Conservation (phyloP, 805 yeast genomes). For the Schizosaccharomyces japonicus region DNA sequence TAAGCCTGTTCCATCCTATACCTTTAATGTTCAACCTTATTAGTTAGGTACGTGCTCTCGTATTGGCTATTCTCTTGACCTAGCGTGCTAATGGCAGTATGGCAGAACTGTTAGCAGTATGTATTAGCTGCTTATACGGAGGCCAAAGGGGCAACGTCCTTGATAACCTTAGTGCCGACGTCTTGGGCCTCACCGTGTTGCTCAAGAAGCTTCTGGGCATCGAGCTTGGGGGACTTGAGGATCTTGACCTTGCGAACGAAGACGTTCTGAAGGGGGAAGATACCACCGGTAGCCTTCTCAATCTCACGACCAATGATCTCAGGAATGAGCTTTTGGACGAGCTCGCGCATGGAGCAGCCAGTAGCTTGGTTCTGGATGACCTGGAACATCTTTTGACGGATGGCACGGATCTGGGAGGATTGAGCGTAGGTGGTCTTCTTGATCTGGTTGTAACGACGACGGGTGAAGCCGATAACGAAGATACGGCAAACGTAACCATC, state of each 20-base stretch:
- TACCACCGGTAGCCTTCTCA: constrained; percentile 81
- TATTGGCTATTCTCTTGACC: too few relatives aligned
- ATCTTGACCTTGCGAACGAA: constrained; percentile 97
- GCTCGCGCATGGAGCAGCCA: constrained; percentile 84
- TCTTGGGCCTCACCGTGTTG: constrained; percentile 83
- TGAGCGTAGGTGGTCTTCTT: constrained; percentile 96
- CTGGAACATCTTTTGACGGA: constrained; percentile 88
- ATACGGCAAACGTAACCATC: constrained; percentile 93
- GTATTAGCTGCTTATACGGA: constrained; percentile 3
- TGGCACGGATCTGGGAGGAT: constrained; percentile 88
- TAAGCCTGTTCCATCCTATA: too few relatives aligned
- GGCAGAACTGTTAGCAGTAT: too few relatives aligned
- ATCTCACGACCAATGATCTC: constrained; percentile 97
- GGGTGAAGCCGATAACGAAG: constrained; percentile 95
- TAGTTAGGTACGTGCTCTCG: too few relatives aligned
- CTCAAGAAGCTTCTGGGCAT: constrained; percentile 83
- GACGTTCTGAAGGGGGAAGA: constrained; percentile 94
- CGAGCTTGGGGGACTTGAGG: constrained; percentile 96
- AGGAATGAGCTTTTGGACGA: constrained; percentile 90
- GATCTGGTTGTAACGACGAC: constrained; percentile 88
- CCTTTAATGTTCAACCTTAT: too few relatives aligned
- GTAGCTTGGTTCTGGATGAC: constrained; percentile 92
- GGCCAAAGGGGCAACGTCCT: constrained; percentile 4
- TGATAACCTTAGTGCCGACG: constrained; percentile 79
- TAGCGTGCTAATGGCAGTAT: too few relatives aligned